phyloP scores from a whole-genome alignment of 805 yeast species.

The Yueomyces sp. region DNA sequence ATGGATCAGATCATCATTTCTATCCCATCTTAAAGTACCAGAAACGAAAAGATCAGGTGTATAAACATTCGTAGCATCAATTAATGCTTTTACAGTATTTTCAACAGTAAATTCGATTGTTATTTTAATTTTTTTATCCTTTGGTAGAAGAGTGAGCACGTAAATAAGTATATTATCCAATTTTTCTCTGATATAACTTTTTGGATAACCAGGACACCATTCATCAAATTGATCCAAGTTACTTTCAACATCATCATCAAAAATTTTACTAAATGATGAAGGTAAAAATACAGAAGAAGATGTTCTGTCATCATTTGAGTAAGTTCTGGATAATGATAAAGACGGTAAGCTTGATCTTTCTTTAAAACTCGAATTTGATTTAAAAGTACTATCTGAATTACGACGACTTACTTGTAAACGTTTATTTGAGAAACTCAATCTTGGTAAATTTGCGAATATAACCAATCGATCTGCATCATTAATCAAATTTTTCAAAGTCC shows the following conservation, averaged over 20 bases:
- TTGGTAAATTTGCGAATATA: slow-evolving; percentile 34
- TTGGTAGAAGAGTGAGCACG: slow-evolving; percentile 8
- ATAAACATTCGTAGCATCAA: slow-evolving; percentile 21
- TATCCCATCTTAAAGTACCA: slow-evolving; percentile 13
- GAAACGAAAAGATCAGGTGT: slow-evolving; percentile 21
- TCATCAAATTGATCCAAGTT: slow-evolving; percentile 1
- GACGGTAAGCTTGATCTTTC: not conserved
- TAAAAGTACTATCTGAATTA: not conserved
- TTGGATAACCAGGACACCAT: slow-evolving; percentile 23
- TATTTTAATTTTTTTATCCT: slow-evolving; percentile 14
- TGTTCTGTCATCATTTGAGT: not conserved
- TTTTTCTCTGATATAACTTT: slow-evolving; percentile 10
- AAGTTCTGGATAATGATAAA: not conserved
- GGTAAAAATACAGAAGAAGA: not conserved
- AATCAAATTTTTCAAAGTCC: slow-evolving; percentile 41
- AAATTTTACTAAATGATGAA: not conserved
- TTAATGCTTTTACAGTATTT: slow-evolving; percentile 11
- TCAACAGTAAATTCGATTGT: slow-evolving; percentile 24
- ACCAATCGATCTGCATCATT: slow-evolving; percentile 57
- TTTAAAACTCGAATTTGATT: not conserved
- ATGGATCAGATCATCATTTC: slow-evolving; percentile 11
- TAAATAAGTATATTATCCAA: slow-evolving; percentile 13
- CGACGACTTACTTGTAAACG: not conserved
- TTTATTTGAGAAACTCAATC: not conserved
- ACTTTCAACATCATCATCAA: not conserved